phyloP scores from a whole-genome alignment of 1,284 basidiomycete species.

The Coniophora puteana region DNA sequence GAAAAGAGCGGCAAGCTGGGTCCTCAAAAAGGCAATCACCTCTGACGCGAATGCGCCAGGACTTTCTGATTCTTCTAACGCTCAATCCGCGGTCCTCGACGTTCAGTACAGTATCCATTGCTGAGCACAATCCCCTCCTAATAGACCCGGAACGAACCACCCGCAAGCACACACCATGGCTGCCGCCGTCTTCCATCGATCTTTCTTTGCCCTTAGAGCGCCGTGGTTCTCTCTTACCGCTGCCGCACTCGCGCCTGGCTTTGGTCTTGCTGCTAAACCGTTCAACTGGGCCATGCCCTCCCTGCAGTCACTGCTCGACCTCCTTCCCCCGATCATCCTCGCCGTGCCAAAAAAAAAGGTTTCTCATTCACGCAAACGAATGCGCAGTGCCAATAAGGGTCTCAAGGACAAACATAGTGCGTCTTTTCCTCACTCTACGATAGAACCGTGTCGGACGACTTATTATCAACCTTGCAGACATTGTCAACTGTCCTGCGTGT shows the following conservation, averaged over 20 bases:
- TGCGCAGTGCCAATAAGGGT: conserved; percentile 93
- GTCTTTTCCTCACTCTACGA: conserved; percentile 24
- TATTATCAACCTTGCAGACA: conserved; percentile 65
- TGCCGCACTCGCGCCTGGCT: conserved; percentile 25
- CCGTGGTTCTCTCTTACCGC: conserved; percentile 30
- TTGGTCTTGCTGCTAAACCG: conserved; percentile 26
- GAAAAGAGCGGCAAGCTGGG: no score
- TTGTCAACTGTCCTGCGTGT: conserved; percentile 92
- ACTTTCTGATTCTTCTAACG: no score
- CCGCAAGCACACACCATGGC: conserved; percentile 32
- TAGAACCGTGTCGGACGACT: conserved; percentile 9
- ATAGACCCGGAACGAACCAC: no score
- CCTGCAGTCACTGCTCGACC: conserved; percentile 64
- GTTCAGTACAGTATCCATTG: no score
- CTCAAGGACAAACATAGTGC: conserved; percentile 91
- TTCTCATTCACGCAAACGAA: conserved; percentile 92
- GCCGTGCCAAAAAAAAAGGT: conserved; percentile 96
- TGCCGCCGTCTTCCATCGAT: conserved; percentile 32
- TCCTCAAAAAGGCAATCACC: no score
- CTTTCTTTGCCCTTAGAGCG: conserved; percentile 34
- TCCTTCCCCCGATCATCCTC: conserved; percentile 85
- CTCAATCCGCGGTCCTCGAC: no score
- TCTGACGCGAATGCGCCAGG: no score
- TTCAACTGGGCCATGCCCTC: conserved; percentile 48
- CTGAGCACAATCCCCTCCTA: no score